These are phyloP conservation scores for Aureobasidium sp. DNA, from an alignment of 2,329 filamentous ascomycete species.

Conservation along the genomic window DNA sequence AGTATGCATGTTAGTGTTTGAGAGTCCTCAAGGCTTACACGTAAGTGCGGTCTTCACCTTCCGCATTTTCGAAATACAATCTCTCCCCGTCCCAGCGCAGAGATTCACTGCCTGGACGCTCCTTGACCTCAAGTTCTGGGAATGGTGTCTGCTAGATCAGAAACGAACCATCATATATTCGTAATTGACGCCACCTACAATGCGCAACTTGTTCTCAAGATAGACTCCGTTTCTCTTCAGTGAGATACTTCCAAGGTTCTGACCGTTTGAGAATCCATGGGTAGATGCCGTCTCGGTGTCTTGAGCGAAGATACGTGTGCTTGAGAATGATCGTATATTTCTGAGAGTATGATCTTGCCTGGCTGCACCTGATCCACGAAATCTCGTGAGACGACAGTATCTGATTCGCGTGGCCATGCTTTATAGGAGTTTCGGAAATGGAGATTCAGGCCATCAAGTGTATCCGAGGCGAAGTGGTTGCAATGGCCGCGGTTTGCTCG, in stretches of 20 bases:
- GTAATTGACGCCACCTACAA: not conserved
- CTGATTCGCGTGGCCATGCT: no score
- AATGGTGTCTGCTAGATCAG: not conserved
- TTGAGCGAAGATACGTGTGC: not conserved
- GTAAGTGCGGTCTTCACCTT: not conserved
- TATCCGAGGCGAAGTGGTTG: no score
- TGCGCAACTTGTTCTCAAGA: not conserved
- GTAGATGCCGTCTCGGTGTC: not conserved
- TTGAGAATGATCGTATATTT: not conserved
- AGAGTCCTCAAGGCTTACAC: not conserved
- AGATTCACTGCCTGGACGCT: not conserved
- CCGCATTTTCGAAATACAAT: conserved; percentile 1
- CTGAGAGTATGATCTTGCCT: no score
- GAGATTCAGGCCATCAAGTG: no score
- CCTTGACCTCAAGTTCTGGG: not conserved
- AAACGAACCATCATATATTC: not conserved
- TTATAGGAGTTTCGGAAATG: no score
- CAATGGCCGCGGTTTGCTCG: no score
- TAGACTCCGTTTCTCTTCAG: not conserved
- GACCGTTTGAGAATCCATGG: not conserved
- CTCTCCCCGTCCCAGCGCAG: conserved; percentile 10
- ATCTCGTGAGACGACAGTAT: no score
- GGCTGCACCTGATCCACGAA: no score
- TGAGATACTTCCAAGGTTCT: not conserved
- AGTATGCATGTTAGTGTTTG: not conserved